Evolutionary conservation across 257 asterid genomes (phyloP), one percentile per base, ranked within the genome.

Genomic region (Eustoma russellianum): DNA sequence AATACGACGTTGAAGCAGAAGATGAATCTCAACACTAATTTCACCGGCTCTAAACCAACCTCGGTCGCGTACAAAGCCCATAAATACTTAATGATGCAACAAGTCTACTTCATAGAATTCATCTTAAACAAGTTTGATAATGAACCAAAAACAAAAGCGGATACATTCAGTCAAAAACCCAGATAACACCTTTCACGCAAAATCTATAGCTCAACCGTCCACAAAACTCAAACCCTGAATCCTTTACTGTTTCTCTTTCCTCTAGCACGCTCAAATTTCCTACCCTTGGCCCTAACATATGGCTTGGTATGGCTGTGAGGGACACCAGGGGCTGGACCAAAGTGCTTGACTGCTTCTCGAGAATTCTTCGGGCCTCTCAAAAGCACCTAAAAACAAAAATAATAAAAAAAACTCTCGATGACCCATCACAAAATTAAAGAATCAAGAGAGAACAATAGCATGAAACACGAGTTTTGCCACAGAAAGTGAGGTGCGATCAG

Each of bases 311-410:
- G 96, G 67, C 97, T 90, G 82, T 83, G 94, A 1, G 97, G 97
- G 16, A 90, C 97, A 70, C 97, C 97, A 18, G 97, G 97, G 45
- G 97, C 97, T n/a, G 94, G 90, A n/a, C 97, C 97, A 63, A 90
- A 90, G 79, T 90, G 97, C 72, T 71, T 90, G 64, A 86, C 96
- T 35, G 96, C 96, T 73, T 90, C 98, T 41, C 98, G 93, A 15
- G 98, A 76, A 61, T 86, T 90, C 55, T 82, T 63, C 0, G 96
- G 78, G 12, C 98, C 96, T 63, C 98, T 80, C 56, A 90, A 74
- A 28, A 90, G 93, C 7, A 90, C 85, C 98, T 90, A 80, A 7
- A 38, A 38, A 38, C 43, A 7, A 8, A 38, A 38, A 38, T 4
- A 38, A 8, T 1, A 38, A 5, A 35, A 35, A 1, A 38, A 38